Conservation (phyloP, 306 rosid genomes). For the Cicer chorassanicum region DNA sequence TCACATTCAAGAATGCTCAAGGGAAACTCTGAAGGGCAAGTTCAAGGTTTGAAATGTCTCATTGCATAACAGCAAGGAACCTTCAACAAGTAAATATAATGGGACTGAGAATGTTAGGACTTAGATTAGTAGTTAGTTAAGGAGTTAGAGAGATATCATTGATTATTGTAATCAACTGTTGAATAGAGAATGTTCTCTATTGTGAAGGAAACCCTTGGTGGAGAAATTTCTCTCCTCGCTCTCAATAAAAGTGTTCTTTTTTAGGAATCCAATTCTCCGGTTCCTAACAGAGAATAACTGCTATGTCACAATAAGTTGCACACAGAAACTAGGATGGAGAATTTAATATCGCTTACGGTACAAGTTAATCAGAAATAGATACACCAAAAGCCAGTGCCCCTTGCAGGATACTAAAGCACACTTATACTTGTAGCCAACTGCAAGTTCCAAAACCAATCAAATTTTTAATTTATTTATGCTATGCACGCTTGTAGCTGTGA, state of each 20-base stretch:
- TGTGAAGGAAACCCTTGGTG: too few species aligned
- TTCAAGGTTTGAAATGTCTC: constrained; percentile 14
- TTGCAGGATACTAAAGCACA: neutral
- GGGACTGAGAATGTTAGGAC: neutral
- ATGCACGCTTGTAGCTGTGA: too few species aligned
- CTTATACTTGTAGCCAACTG: too few species aligned
- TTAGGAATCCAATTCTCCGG: too few species aligned
- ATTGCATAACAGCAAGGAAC: constrained; percentile 17
- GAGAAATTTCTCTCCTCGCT: too few species aligned
- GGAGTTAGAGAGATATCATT: too few species aligned
- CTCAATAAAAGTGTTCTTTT: too few species aligned
- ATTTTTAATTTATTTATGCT: too few species aligned
- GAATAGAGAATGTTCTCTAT: too few species aligned
- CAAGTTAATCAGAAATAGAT: constrained; percentile 34
- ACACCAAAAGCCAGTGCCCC: constrained; percentile 28
- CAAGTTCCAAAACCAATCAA: too few species aligned
- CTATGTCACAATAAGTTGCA: constrained; percentile 6
- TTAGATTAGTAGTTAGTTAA: too few species aligned
- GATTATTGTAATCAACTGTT: too few species aligned
- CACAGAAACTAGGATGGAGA: constrained; percentile 11
- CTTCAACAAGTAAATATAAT: constrained; percentile 31
- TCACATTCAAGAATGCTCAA: constrained; percentile 22
- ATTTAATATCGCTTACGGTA: constrained; percentile 12
- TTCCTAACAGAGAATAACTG: neutral
- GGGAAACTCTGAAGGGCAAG: neutral